These are phyloP conservation scores for Phaseolus lunatus DNA, from an alignment of 306 rosid species.

Conservation along the genomic window DNA sequence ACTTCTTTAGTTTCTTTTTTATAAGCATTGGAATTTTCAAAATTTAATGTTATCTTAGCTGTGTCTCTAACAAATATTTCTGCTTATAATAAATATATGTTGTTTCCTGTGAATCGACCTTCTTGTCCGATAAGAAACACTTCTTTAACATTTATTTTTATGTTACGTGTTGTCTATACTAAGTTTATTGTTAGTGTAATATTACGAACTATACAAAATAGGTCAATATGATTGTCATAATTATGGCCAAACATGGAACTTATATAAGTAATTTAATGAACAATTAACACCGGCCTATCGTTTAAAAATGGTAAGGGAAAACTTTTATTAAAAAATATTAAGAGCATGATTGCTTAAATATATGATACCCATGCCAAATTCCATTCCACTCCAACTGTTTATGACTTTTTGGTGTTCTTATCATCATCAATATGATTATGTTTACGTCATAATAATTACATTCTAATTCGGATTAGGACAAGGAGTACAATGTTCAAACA, in stretches of 20 bases:
- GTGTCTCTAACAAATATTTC: conserved; percentile 34
- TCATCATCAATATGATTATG: not conserved
- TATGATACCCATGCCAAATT: not conserved
- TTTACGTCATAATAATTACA: not conserved
- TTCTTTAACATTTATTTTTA: not conserved
- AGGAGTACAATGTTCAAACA: conserved; percentile 16
- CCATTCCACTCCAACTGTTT: conserved; percentile 11
- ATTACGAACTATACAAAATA: no score
- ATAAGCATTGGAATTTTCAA: no score
- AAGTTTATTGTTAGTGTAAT: no score
- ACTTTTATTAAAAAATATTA: not conserved
- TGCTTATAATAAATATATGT: no score
- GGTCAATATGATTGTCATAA: no score
- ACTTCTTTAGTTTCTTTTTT: no score
- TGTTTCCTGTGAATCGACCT: not conserved
- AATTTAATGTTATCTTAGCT: not conserved
- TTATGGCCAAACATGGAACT: not conserved
- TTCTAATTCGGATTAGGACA: conserved; percentile 17
- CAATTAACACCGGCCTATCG: not conserved
- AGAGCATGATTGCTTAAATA: conserved; percentile 21
- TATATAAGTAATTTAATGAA: not conserved
- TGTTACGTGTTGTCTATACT: no score
- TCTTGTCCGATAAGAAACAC: not conserved
- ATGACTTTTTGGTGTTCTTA: not conserved
- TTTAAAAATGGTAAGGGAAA: not conserved